Percentiles rank a stretch among this genome's conserved stretches.
Conservation (phyloP, 352 stramenopile species). For the Pythium inflatum region DNA sequence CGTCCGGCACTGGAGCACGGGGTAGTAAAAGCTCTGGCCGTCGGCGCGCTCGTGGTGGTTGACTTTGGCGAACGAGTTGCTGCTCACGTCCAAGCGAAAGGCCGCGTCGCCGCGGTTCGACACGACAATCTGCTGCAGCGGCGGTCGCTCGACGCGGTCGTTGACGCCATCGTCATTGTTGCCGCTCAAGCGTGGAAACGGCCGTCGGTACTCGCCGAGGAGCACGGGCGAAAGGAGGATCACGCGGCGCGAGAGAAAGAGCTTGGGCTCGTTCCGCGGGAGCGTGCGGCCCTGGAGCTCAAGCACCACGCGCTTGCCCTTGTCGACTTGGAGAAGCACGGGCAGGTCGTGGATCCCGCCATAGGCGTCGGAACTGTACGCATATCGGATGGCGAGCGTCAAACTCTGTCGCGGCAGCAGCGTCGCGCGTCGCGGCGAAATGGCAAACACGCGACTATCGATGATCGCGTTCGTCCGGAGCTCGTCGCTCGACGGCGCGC, state of each 20-base stretch:
- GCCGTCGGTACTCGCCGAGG: conserved; percentile 61
- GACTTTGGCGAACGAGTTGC: conserved; percentile 54
- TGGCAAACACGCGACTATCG: conserved; percentile 74
- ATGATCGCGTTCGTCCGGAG: conserved; percentile 79
- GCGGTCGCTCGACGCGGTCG: conserved; percentile 26
- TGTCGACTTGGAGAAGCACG: conserved; percentile 85
- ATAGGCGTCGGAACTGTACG: conserved; percentile 74
- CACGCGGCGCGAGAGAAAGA: conserved; percentile 64
- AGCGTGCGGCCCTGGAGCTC: conserved; percentile 87
- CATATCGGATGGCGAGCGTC: conserved; percentile 67
- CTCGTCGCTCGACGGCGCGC: conserved; percentile 81
- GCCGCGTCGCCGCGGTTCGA: conserved; percentile 79
- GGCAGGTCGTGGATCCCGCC: conserved; percentile 85
- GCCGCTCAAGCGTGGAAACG: conserved; percentile 13
- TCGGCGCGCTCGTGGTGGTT: conserved; percentile 45
- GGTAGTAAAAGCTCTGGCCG: conserved; percentile 32
- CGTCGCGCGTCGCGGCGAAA: conserved; percentile 57
- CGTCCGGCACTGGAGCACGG: conserved; percentile 55
- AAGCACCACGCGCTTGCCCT: conserved; percentile 90
- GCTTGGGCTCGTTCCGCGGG: conserved; percentile 52
- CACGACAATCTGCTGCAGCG: conserved; percentile 73
- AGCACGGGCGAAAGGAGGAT: conserved; percentile 74
- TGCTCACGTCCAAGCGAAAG: conserved; percentile 67
- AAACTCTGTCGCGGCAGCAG: conserved; percentile 67
- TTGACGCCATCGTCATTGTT: conserved; percentile 9